These are phyloP conservation scores for Rhodotorula sp. DNA, from an alignment of 1,284 basidiomycete genomes.

Conservation along the genomic window DNA sequence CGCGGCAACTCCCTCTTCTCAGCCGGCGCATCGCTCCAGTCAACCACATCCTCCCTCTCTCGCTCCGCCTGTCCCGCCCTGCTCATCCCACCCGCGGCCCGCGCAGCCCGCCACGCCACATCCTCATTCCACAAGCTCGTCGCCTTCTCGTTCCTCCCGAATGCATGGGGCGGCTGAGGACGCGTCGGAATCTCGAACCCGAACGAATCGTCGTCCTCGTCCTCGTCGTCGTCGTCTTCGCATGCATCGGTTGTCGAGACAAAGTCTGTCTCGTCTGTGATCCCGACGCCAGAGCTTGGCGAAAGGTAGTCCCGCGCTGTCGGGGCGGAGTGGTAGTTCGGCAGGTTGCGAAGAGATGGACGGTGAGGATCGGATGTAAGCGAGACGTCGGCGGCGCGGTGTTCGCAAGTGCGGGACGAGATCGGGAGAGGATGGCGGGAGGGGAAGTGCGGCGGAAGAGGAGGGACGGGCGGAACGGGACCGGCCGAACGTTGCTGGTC, in stretches of 20 bases:
- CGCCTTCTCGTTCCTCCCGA: not conserved
- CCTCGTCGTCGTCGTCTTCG: not conserved
- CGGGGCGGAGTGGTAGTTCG: not conserved
- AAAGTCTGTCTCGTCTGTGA: constrained; percentile 18
- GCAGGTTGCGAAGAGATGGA: not conserved
- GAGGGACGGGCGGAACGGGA: too few species aligned
- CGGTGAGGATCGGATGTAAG: too few species aligned
- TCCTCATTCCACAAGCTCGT: constrained; percentile 5
- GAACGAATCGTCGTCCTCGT: constrained; percentile 20
- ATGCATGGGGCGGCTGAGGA: not conserved
- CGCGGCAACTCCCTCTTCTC: constrained; percentile 11
- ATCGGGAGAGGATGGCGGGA: too few species aligned
- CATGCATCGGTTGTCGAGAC: constrained; percentile 6
- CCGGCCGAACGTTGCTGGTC: too few species aligned
- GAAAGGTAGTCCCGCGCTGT: not conserved
- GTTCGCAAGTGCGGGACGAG: too few species aligned
- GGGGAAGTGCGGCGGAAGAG: too few species aligned
- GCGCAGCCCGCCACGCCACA: constrained; percentile 1
- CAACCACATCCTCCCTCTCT: not conserved
- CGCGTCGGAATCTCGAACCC: not conserved
- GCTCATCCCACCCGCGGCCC: not conserved
- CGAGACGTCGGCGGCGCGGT: too few species aligned
- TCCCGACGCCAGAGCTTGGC: not conserved
- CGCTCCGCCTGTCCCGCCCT: not conserved
- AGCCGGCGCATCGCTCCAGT: constrained; percentile 7